These are phyloP conservation scores for Serendipita sp. DNA, from an alignment of 768 basidiomycete species.

Conservation along the genomic window DNA sequence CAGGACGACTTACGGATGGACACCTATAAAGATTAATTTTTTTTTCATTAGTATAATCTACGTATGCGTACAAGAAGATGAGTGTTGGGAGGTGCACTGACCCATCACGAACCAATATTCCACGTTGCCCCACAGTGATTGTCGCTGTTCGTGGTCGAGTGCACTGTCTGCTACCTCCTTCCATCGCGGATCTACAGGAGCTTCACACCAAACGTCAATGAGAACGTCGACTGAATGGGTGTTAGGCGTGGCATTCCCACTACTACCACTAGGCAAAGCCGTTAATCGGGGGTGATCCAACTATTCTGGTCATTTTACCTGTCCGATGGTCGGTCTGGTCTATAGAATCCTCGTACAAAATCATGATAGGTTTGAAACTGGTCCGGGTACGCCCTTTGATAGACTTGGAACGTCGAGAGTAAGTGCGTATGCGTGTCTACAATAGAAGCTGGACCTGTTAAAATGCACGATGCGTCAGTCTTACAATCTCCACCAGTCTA, in stretches of 20 bases:
- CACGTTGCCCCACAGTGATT: slow-evolving; percentile 43
- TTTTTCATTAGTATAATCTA: too few species aligned
- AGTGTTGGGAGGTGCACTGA: slow-evolving; percentile 18
- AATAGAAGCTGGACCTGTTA: slow-evolving; percentile 22
- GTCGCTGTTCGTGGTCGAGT: slow-evolving; percentile 30
- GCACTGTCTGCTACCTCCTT: slow-evolving; percentile 60
- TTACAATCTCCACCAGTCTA: not conserved
- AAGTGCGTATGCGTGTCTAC: slow-evolving; percentile 80
- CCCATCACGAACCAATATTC: slow-evolving; percentile 79
- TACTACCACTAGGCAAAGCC: not conserved
- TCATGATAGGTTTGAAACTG: slow-evolving; percentile 45
- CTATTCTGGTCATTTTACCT: not conserved
- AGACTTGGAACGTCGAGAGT: slow-evolving; percentile 51
- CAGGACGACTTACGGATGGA: slow-evolving; percentile 43
- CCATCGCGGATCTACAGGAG: slow-evolving; percentile 47
- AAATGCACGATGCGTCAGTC: not conserved
- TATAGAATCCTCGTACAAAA: slow-evolving; percentile 48
- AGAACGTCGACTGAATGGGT: slow-evolving; percentile 39
- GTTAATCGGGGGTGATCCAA: not conserved
- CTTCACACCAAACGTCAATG: slow-evolving; percentile 84
- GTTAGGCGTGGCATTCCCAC: not conserved
- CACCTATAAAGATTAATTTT: slow-evolving; percentile 27
- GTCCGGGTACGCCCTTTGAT: slow-evolving; percentile 43
- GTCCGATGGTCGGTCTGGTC: slow-evolving; percentile 15
- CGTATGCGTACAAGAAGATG: not conserved